Conservation (phyloP, 305 asterid genomes). For the Ilex paraguariensis region DNA sequence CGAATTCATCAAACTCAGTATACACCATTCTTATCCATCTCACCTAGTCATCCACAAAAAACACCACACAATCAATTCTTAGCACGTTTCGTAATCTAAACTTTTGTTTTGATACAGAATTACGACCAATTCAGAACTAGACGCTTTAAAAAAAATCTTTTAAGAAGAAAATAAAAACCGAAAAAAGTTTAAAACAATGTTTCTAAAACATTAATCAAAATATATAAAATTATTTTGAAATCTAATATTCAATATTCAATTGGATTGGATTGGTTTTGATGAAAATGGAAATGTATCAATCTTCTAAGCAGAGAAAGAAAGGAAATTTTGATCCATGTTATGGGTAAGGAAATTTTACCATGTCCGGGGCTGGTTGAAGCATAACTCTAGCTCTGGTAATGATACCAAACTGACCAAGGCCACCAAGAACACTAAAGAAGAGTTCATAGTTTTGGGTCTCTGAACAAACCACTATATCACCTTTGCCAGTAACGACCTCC, state of each 20-base stretch:
- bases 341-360: conserved; percentile 30
- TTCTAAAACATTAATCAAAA: too few species aligned
- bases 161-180: not conserved
- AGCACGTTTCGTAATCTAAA: too few species aligned
- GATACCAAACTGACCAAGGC: conserved; percentile 23
- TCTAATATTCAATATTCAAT: too few species aligned
- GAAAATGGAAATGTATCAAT: too few species aligned
- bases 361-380: conserved; percentile 83
- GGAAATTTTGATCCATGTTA: too few species aligned
- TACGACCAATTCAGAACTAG: too few species aligned
- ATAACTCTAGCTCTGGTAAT: conserved; percentile 69
- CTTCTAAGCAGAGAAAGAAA: too few species aligned
- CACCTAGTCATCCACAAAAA: conserved; percentile 38
- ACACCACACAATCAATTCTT: conserved; percentile 1
- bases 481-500: conserved; percentile 90
- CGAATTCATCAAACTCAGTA: conserved; percentile 68
- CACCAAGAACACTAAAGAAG: conserved; percentile 78
- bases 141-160: too few species aligned
- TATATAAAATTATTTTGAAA: too few species aligned
- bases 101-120: too few species aligned
- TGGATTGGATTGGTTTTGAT: too few species aligned
- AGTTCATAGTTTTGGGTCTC: conserved; percentile 44
- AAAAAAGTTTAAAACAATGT: not conserved
- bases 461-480: conserved; percentile 64
- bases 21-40: conserved; percentile 91